Evolutionary conservation across 257 asterid species (phyloP).

Genomic region (Osmanthus fragrans): DNA sequence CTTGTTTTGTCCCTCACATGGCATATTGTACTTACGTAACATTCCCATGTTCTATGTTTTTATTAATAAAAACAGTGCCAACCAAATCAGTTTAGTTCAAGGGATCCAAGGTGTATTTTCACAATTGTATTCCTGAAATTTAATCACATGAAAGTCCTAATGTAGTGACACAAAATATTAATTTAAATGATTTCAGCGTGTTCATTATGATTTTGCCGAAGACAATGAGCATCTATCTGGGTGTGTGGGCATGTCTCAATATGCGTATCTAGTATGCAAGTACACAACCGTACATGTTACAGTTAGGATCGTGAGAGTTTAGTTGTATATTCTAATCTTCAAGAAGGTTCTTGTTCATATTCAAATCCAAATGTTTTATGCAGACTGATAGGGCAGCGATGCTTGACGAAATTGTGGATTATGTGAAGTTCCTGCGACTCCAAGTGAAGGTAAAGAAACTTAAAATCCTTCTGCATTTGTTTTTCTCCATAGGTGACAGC

Average conservation of each 20-base stretch:
- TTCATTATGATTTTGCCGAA: background rate
- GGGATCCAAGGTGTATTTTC: background rate
- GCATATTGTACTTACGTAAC: background rate
- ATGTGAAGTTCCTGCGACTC: conserved; percentile 93
- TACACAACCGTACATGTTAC: background rate
- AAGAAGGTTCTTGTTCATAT: conserved; percentile 19
- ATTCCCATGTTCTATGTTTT: background rate
- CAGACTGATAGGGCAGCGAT: conserved; percentile 99
- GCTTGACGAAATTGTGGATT: conserved; percentile 97
- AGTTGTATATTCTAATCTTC: background rate
- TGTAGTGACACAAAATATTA: background rate
- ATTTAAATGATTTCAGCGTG: background rate
- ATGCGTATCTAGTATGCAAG: background rate
- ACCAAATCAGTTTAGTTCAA: background rate
- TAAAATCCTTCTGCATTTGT: background rate
- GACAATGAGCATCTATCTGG: background rate
- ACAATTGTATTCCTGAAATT: background rate
- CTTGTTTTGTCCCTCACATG: background rate
- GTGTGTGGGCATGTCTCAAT: background rate
- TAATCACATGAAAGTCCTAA: background rate
- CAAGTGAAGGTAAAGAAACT: conserved; percentile 77
- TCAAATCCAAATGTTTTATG: conserved; percentile 13
- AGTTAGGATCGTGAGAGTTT: background rate
- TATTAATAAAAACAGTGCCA: background rate
- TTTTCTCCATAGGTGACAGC: background rate